A percentile compares a stretch with the other conserved stretches of the same genome.
Evolutionary conservation across 2,329 filamentous ascomycete species (phyloP).

Genomic region (Talaromyces sp.): DNA sequence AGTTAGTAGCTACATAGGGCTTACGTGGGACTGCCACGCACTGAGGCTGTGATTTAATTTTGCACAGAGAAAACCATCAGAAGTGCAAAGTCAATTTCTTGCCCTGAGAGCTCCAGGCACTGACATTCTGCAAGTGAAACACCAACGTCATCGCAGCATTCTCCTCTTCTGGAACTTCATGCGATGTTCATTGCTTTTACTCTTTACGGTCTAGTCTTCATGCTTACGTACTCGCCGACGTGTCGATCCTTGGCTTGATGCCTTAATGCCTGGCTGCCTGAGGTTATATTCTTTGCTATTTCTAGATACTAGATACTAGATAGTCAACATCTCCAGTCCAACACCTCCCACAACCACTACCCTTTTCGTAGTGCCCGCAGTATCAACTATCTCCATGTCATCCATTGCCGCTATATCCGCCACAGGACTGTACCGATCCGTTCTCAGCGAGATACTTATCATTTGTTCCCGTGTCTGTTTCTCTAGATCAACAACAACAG

Average conservation of each 20-base stretch:
- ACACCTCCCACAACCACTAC: conserved; percentile 47
- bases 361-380: background rate
- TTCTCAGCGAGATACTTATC: conserved; percentile 25
- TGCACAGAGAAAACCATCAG: background rate
- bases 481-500: conserved; percentile 29
- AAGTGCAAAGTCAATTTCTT: background rate
- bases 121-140: background rate
- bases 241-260: background rate
- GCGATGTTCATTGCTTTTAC: background rate
- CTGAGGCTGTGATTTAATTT: conserved; percentile 10
- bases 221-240: background rate
- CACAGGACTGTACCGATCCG: conserved; percentile 46
- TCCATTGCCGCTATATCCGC: conserved; percentile 55
- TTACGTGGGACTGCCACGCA: background rate
- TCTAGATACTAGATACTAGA: background rate
- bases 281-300: background rate
- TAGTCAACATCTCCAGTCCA: conserved; percentile 43
- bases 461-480: conserved; percentile 16
- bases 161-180: background rate
- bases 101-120: background rate
- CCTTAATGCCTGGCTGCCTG: background rate
- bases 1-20: too few species aligned
- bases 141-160: conserved; percentile 2
- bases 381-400: conserved; percentile 20
- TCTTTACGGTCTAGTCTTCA: background rate